Evolutionary conservation across 805 yeast genomes (phyloP).

Genomic region (Candida nemodendra): DNA sequence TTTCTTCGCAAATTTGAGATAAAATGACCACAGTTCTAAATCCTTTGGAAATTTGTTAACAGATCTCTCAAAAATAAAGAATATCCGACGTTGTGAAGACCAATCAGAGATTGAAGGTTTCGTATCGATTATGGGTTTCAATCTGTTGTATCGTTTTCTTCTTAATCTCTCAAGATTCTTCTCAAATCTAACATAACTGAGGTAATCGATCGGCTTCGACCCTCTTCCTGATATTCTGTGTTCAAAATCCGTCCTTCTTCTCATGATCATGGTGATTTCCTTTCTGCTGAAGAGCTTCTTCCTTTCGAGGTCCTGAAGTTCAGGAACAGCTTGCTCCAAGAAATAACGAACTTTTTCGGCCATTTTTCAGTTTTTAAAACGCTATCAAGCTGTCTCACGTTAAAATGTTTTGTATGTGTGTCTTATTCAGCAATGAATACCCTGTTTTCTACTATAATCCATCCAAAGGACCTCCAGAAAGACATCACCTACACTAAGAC

Average conservation of each 20-base stretch:
- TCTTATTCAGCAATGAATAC: too few relatives aligned
- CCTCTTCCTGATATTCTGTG: constrained; percentile 86
- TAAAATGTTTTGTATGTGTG: too few relatives aligned
- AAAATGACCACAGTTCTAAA: constrained; percentile 72
- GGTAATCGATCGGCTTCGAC: constrained; percentile 70
- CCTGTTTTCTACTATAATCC: too few relatives aligned
- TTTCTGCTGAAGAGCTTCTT: constrained; percentile 79
- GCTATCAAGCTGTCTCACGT: too few relatives aligned
- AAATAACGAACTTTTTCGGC: constrained; percentile 48
- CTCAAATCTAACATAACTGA: constrained; percentile 80
- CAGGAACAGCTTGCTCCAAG: constrained; percentile 78
- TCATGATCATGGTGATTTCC: constrained; percentile 83
- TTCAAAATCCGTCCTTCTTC: constrained; percentile 93
- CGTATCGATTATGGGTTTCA: constrained; percentile 55
- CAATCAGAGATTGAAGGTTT: constrained; percentile 76
- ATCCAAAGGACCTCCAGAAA: too few relatives aligned
- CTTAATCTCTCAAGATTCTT: constrained; percentile 75
- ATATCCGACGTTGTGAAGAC: constrained; percentile 79
- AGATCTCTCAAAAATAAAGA: constrained; percentile 82
- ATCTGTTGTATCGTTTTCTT: constrained; percentile 63
- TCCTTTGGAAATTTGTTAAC: constrained; percentile 77
- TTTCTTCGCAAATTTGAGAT: constrained; percentile 64
- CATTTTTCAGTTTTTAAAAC: too few relatives aligned
- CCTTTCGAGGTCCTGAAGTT: constrained; percentile 79
- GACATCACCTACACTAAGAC: too few relatives aligned